Evolutionary conservation across 2,329 filamentous ascomycete genomes (phyloP).

Genomic region (Sodiomyces alkalinus): DNA sequence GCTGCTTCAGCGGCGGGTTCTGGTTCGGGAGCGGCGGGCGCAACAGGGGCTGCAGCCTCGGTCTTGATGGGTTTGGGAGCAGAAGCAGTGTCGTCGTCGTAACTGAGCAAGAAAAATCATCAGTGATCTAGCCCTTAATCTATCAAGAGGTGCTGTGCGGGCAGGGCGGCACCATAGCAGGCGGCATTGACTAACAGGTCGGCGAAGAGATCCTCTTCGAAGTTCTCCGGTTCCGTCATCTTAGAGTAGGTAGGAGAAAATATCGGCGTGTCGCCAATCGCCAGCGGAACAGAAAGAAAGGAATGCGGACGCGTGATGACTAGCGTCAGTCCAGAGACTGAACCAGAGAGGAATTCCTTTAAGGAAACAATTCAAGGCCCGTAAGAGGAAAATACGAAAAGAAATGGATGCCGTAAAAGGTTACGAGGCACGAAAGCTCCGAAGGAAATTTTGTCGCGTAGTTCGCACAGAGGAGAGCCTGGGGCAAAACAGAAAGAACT

Average conservation of each 20-base stretch:
- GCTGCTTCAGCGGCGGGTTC: slow-evolving; percentile 19
- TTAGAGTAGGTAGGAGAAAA: slow-evolving; percentile 11
- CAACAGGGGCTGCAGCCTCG: slow-evolving; percentile 12
- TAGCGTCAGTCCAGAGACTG: too few relatives aligned
- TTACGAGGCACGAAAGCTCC: too few relatives aligned
- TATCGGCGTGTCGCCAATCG: too few relatives aligned
- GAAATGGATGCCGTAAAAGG: too few relatives aligned
- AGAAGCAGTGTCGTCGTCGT: slow-evolving; percentile 50
- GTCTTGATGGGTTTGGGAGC: slow-evolving; percentile 24
- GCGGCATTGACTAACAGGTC: slow-evolving; percentile 55
- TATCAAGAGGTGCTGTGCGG: slow-evolving; percentile 1
- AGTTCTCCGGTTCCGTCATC: slow-evolving; percentile 70
- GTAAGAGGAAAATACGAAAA: neutral
- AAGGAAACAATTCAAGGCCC: neutral
- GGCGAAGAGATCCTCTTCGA: slow-evolving; percentile 90
- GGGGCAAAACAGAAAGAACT: too few relatives aligned
- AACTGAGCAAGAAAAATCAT: too few relatives aligned
- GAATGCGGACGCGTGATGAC: too few relatives aligned
- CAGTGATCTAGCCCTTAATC: neutral
- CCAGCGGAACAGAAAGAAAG: neutral
- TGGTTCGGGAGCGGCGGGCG: slow-evolving; percentile 13
- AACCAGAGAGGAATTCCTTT: neutral
- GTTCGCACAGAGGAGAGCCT: too few relatives aligned
- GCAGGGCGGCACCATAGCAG: slow-evolving; percentile 12
- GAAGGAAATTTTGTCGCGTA: too few relatives aligned